These are phyloP conservation scores for Kwoniella sp. DNA, from an alignment of 768 basidiomycete species.

Conservation along the genomic window DNA sequence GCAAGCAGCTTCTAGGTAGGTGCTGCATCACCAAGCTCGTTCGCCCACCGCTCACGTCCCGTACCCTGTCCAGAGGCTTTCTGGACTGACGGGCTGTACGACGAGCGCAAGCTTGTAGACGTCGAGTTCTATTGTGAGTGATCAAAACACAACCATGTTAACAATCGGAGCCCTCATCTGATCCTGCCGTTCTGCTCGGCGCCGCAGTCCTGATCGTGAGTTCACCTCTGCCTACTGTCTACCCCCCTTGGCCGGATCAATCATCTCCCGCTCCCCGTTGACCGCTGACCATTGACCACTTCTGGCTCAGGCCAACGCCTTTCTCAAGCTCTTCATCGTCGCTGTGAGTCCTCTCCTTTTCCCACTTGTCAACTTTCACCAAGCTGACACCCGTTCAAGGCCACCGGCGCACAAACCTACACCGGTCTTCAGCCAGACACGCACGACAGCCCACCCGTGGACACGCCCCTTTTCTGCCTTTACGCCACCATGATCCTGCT, in stretches of 20 bases:
- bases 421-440: slow-evolving; percentile 27
- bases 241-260: neutral
- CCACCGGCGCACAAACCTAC: slow-evolving; percentile 31
- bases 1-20: slow-evolving; percentile 12
- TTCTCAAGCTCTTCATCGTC: slow-evolving; percentile 41
- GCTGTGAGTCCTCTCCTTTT: slow-evolving; percentile 15
- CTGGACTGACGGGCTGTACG: slow-evolving; percentile 24
- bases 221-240: neutral
- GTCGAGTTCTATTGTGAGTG: slow-evolving; percentile 41
- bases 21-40: neutral
- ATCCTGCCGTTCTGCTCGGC: no score
- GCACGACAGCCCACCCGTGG: slow-evolving; percentile 3
- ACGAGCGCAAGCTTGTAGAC: slow-evolving; percentile 10
- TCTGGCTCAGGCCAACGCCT: slow-evolving; percentile 27
- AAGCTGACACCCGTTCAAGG: slow-evolving; percentile 4
- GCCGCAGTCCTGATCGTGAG: slow-evolving; percentile 19
- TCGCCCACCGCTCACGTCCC: neutral
- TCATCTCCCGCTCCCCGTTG: neutral
- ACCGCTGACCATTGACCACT: neutral
- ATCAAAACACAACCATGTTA: no score
- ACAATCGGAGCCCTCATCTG: no score
- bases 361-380: neutral
- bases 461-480: slow-evolving; percentile 36
- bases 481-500: slow-evolving; percentile 35
- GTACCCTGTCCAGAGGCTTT: slow-evolving; percentile 12